Conservation (phyloP, 805 yeast genomes). For the Brettanomyces nanus region DNA sequence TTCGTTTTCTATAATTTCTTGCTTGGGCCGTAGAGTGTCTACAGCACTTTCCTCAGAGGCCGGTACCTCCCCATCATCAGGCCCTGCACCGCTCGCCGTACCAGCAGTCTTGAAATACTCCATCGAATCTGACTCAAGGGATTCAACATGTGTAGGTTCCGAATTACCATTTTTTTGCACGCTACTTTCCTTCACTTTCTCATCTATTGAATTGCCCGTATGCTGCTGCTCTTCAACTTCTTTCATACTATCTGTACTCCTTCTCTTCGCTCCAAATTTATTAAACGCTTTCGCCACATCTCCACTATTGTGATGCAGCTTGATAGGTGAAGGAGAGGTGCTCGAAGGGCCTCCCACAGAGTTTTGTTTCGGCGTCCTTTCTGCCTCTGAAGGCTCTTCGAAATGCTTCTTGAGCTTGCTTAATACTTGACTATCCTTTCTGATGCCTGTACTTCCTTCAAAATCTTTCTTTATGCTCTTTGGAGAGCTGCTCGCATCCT, state of each 20-base stretch:
- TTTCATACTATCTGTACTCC: constrained; percentile 1
- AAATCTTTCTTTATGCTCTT: background rate
- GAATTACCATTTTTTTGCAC: too few relatives aligned
- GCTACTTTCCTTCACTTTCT: background rate
- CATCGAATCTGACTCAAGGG: background rate
- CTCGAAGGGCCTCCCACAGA: background rate
- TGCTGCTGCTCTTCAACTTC: background rate
- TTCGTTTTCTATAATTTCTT: background rate
- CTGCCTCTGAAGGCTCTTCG: background rate
- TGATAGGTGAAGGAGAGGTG: constrained; percentile 12
- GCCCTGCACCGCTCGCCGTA: background rate
- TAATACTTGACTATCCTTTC: background rate
- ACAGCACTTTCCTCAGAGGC: too few relatives aligned
- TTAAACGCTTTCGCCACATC: constrained; percentile 19
- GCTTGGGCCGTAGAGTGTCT: background rate
- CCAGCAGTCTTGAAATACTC: background rate
- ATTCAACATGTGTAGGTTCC: background rate
- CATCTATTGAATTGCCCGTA: background rate
- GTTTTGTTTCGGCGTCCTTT: background rate
- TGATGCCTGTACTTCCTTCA: background rate
- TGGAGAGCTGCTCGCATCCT: constrained; percentile 2
- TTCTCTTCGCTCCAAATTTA: constrained; percentile 25
- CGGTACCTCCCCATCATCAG: constrained; percentile 3
- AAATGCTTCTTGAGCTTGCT: constrained; percentile 1
- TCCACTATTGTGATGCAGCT: constrained; percentile 6